These are phyloP conservation scores for Monosporozyma solicola DNA, from an alignment of 805 yeast genomes.

Conservation along the genomic window DNA sequence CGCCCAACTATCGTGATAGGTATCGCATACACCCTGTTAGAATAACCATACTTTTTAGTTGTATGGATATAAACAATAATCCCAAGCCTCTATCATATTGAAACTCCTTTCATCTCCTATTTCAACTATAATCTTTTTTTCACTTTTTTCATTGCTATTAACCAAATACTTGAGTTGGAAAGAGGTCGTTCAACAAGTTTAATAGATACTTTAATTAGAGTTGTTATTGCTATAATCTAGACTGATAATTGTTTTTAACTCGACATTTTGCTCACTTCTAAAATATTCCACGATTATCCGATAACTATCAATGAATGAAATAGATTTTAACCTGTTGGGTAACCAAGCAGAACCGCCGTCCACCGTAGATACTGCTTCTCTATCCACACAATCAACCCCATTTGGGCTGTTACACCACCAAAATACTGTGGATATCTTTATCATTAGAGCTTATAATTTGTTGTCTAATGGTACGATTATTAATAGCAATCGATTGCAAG, in stretches of 20 bases:
- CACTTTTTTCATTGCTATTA: not conserved
- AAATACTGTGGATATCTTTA: slow-evolving; percentile 21
- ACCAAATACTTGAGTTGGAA: no score
- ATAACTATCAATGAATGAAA: not conserved
- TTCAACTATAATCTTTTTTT: not conserved
- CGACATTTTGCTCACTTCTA: no score
- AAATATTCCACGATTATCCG: not conserved
- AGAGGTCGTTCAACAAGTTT: no score
- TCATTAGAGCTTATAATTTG: slow-evolving; percentile 19
- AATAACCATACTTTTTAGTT: not conserved
- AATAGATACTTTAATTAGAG: no score
- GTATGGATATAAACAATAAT: not conserved
- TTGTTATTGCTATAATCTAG: no score
- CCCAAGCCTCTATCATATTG: not conserved
- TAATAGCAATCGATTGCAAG: slow-evolving; percentile 11
- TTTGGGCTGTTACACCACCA: slow-evolving; percentile 16
- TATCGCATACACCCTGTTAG: not conserved
- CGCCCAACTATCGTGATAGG: not conserved
- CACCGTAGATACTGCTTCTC: not conserved
- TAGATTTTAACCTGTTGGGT: not conserved
- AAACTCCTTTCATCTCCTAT: no score
- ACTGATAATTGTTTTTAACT: no score
- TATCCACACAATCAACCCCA: not conserved
- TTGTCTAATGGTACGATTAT: slow-evolving; percentile 15
- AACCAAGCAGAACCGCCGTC: not conserved